Evolutionary conservation across 129 eudicot genomes (phyloP), one percentile per base, ranked within the genome.

Genomic region (Cynara cardunculus): DNA sequence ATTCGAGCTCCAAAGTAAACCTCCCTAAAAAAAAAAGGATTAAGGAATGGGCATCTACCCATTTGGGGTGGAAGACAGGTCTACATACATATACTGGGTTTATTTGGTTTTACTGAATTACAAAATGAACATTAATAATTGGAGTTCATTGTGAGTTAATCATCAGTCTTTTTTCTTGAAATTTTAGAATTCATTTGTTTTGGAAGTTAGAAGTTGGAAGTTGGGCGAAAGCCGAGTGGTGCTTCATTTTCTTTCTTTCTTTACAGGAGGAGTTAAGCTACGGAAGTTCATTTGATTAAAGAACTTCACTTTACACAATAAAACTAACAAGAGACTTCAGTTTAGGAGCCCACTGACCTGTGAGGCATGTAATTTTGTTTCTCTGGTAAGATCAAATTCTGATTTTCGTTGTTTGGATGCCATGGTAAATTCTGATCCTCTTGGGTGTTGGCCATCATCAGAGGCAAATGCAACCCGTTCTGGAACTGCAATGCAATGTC

Each of bases 351-450:
- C 32, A 76, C 87, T 81, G 67, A 95, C 99, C 94, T 83, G 8
- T 73, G 91, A 72, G 84, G 85, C 30, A 92, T 79, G 83, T 85
- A 87, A 80, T 56, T 82, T 72, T 90, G 85, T 46, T 89, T 87
- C 24, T 84, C 86, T 0, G 87, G 80, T 74, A 87, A 76, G 24
- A 86, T 79, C 71, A 90, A 61, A 83, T 83, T 91, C 59, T 87
- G 97, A 85, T 62, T 83, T 41, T 94, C 96, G 41, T 73, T 80
- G 72, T 75, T 74, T 18, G 98, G 88, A 83, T 86, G 82, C 97
- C 98, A 94, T 65, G 90, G 71, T 71, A 84, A 64, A 31, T 81
- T 81, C 66, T 87, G 93, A 69, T 72, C 84, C 61, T 91, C 96
- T 81, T 87, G 92, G 72, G 59, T 79, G 79, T 56, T 82, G 44